Conservation (phyloP, 1,284 basidiomycete species). For the Sporisorium graminicola region DNA sequence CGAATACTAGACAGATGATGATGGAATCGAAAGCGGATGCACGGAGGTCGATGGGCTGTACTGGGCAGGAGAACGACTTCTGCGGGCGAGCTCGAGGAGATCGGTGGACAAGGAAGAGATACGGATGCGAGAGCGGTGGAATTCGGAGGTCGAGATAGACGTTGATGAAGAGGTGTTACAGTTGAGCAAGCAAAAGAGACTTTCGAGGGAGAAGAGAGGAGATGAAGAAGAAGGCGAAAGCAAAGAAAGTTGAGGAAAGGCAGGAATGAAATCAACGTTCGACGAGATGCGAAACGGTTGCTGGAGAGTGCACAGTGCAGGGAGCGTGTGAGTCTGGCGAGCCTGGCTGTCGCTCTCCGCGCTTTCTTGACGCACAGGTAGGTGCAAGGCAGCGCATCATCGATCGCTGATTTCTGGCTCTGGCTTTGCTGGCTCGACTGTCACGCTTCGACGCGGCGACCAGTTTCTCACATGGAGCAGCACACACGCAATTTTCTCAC, state of each 20-base stretch:
- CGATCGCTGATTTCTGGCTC: slow-evolving; percentile 18
- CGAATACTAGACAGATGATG: neutral
- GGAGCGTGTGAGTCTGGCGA: slow-evolving; percentile 1
- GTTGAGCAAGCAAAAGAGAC: neutral
- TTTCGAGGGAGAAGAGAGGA: neutral
- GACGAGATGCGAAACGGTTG: too few species aligned
- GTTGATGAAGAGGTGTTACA: neutral
- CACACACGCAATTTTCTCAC: neutral
- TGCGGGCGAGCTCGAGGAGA: neutral
- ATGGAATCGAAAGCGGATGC: neutral
- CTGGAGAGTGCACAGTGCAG: neutral
- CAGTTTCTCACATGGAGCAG: neutral
- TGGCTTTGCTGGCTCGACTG: neutral
- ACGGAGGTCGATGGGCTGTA: neutral
- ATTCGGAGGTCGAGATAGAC: neutral
- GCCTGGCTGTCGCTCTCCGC: neutral
- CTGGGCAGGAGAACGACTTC: neutral
- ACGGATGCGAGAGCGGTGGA: slow-evolving; percentile 1
- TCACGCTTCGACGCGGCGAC: neutral
- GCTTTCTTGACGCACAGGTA: neutral
- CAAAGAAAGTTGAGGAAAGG: neutral
- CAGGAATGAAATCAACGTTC: neutral
- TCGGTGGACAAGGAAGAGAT: neutral
- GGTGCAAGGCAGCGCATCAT: slow-evolving; percentile 25
- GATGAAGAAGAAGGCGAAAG: neutral